phyloP scores from a whole-genome alignment of 2,329 filamentous ascomycete genomes.

The Albophoma yamanashiensis region DNA sequence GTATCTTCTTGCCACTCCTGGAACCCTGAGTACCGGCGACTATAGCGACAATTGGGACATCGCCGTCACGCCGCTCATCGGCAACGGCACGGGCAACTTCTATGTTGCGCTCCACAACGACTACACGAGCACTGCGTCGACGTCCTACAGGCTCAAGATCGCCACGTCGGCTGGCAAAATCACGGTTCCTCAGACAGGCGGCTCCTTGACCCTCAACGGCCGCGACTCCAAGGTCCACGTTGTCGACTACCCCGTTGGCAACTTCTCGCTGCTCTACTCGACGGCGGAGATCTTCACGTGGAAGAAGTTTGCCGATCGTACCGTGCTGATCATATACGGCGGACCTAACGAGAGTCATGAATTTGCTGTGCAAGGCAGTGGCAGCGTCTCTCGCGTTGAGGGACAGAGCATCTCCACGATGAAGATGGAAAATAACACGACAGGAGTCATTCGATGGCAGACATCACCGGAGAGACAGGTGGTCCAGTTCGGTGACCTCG shows the following conservation, averaged over 20 bases:
- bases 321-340: slow-evolving; percentile 53
- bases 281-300: slow-evolving; percentile 62
- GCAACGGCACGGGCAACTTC: slow-evolving; percentile 44
- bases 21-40: slow-evolving; percentile 35
- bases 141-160: slow-evolving; percentile 53
- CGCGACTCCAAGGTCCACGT: slow-evolving; percentile 60
- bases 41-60: slow-evolving; percentile 41
- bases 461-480: slow-evolving; percentile 16
- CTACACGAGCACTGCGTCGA: slow-evolving; percentile 47
- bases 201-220: slow-evolving; percentile 45
- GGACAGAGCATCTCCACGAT: slow-evolving; percentile 17
- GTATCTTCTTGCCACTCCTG: slow-evolving; percentile 51
- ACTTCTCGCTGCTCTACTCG: slow-evolving; percentile 51
- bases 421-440: slow-evolving; percentile 4
- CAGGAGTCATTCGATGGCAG: slow-evolving; percentile 20
- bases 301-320: slow-evolving; percentile 50
- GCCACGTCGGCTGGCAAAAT: slow-evolving; percentile 46
- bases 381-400: slow-evolving; percentile 9
- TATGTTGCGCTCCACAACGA: slow-evolving; percentile 58
- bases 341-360: slow-evolving; percentile 53
- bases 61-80: slow-evolving; percentile 50
- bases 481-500: slow-evolving; percentile 24
- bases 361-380: slow-evolving; percentile 33
- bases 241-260: slow-evolving; percentile 53
- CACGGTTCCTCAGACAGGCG: slow-evolving; percentile 47